These are phyloP conservation scores for Narthecium ossifragum DNA, from an alignment of 106 monocot species.

Conservation along the genomic window DNA sequence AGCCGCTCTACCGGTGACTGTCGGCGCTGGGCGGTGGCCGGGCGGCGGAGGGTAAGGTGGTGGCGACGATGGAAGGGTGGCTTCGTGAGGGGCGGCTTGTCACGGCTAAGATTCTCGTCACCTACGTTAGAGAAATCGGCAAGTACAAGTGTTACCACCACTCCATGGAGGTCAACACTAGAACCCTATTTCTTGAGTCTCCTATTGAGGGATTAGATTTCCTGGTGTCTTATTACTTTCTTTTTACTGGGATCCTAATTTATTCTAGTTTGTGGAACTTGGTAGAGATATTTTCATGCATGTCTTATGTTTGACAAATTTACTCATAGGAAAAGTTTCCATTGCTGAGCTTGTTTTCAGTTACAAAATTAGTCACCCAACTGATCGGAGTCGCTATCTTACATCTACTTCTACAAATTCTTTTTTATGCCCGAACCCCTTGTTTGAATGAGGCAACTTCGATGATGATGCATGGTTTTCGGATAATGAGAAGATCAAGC, in stretches of 20 bases:
- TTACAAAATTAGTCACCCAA: too few species aligned
- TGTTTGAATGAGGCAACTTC: too few species aligned
- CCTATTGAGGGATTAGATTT: not conserved
- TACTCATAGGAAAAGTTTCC: not conserved
- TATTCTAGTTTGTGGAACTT: not conserved
- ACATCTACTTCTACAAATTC: too few species aligned
- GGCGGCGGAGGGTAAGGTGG: conserved; percentile 36
- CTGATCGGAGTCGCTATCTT: too few species aligned
- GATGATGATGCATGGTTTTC: too few species aligned
- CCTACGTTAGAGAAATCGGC: conserved; percentile 39
- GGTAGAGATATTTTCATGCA: not conserved
- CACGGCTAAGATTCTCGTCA: conserved; percentile 16
- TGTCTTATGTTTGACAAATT: not conserved
- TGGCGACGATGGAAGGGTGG: conserved; percentile 37
- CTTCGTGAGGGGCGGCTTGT: conserved; percentile 34
- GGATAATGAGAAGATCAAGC: too few species aligned
- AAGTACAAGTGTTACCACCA: conserved; percentile 23
- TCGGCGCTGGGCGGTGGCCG: conserved; percentile 27
- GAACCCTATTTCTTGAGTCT: not conserved
- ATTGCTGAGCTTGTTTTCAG: too few species aligned
- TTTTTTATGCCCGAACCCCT: too few species aligned
- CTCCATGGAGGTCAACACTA: conserved; percentile 29
- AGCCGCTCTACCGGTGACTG: conserved; percentile 39
- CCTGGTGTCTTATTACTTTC: not conserved
- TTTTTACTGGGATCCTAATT: not conserved